Base-by-base conservation (phyloP, 768 basidiomycete species). In the Collybia sp. region DNA sequence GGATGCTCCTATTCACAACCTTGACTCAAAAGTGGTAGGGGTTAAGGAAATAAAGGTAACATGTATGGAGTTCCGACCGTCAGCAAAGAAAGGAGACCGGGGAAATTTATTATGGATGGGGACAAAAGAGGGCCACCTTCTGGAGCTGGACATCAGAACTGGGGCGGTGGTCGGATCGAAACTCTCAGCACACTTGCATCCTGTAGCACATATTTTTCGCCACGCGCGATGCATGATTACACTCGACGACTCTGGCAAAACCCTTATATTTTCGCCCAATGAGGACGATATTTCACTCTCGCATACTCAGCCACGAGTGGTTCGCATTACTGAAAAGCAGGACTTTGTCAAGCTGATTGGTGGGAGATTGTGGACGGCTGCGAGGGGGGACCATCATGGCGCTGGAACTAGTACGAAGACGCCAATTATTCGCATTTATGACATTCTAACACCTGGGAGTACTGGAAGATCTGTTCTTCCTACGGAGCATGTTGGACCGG, bases 81-180 rank as follows among this genome's bases (percentile, higher is more conserved):
- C 74, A 2, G 54, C 52, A 2, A 54, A 60, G 9, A 54, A 64
- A n/a, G 64, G 52, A 0, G 78, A 84, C 43, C 69, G 75, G 13
- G 89, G 87, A 2, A 70, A 70, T 25, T 73, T 79, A 45, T 55
- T 93, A 2, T 97, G 94, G 94, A 66, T 85, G 10, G 95, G 94
- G 3, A 91, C 91, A 20, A 93, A 88, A 66, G 92, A 95, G 18
- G 95, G 95, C 0, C 82, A 87, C 60, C 48, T 99, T 18, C 73
- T 85, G 53, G 93, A 96, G 69, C 53, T 95, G 45, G 91, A 97
- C 57, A 69, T 87, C 33, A 64, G 75, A 44, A 80, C 73, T 2
- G 85, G 83, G 0, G 53, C 55, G 4, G 62, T 92, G 15, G 71
- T 71, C 1, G 80, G 78, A 12, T 67, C 73, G 30, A 88, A 83